Base-by-base conservation (phyloP, 345 rosid genomes). In the Salix suchowensis region DNA sequence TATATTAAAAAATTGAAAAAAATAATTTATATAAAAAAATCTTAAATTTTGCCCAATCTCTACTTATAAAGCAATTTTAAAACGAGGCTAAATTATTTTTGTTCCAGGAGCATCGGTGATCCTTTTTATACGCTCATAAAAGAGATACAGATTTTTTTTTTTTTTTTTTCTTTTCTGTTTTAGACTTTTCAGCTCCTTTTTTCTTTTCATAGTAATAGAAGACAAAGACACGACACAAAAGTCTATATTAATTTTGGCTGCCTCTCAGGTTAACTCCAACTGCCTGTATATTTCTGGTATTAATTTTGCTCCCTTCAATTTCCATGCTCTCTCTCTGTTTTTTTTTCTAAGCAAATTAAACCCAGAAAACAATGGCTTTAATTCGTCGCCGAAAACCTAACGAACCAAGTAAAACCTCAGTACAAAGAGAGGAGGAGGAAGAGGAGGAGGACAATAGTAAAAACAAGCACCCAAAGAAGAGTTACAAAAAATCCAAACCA, bases 331-430 rank as follows among this genome's bases (percentile, higher is more conserved):
- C 13, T 40, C 46, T 2, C 7, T 11, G 1, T 40, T 40, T 40
- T 40, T 4, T 4, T 54, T 52, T 2, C n/a, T 34, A 14, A 2
- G 24, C 18, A 30, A n/a, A 40, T 58, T 42, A 30, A 40, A 14
- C 48, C 52, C 52, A 24, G 23, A 58, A n/a, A 55, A n/a, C 28
- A 58, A 78, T 78, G 81, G 52, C 77, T 68, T 7, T 46, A 6
- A 44, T 73, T 42, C 81, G 75, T 16, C 68, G 78, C 19, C 70
- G 65, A 52, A 79, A 74, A 23, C 44, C 74, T 40, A 2, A 42
- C 39, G 65, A 73, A 42, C 72, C 65, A 65, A 24, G 16, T 46
- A 70, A 71, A 16, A 48, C 18, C 28, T 9, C 80, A 21, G n/a
- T 14, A 36, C 62, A 3, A 58, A 58, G 24, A 58, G 62, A 58